Percentiles rank a stretch among this genome's conserved stretches.
phyloP scores from a whole-genome alignment of 176 grass and related monocot species.

The Ensete ventricosum region DNA sequence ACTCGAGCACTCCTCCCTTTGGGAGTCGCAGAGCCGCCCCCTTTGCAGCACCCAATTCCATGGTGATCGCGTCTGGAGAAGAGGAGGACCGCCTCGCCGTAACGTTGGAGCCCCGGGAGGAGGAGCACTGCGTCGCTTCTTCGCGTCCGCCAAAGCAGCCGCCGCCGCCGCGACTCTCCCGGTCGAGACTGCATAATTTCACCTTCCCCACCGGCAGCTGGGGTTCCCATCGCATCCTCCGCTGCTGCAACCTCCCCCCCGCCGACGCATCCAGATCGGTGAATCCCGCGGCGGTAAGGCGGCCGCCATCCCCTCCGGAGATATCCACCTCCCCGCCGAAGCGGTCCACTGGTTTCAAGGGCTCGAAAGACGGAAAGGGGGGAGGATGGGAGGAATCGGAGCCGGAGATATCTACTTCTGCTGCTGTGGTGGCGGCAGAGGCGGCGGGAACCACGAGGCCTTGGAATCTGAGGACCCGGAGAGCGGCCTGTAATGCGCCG shows the following conservation, averaged over 20 bases:
- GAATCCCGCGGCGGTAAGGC: not conserved
- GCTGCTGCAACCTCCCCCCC: not conserved
- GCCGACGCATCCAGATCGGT: not conserved
- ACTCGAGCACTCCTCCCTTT: not conserved
- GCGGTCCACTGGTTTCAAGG: not conserved
- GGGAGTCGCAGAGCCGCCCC: not conserved
- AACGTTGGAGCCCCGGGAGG: not conserved
- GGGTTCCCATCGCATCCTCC: not conserved
- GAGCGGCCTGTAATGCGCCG: conserved; percentile 1
- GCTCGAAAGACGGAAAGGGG: too few species aligned
- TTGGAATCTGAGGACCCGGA: conserved; percentile 19
- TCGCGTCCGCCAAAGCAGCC: not conserved
- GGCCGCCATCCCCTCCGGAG: not conserved
- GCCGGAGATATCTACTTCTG: not conserved
- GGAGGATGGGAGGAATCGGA: not conserved
- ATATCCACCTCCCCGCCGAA: not conserved
- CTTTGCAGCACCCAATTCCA: not conserved
- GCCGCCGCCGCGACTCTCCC: not conserved
- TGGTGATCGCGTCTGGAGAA: not conserved
- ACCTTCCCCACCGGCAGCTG: not conserved
- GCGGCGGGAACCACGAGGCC: not conserved
- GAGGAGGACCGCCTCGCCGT: not conserved
- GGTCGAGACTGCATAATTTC: not conserved
- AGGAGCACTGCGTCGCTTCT: not conserved
- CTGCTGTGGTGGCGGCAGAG: not conserved